Percentiles rank a stretch among this genome's conserved stretches.
Evolutionary conservation across 306 rosid genomes (phyloP).

Genomic region (Vachellia collinsii): DNA sequence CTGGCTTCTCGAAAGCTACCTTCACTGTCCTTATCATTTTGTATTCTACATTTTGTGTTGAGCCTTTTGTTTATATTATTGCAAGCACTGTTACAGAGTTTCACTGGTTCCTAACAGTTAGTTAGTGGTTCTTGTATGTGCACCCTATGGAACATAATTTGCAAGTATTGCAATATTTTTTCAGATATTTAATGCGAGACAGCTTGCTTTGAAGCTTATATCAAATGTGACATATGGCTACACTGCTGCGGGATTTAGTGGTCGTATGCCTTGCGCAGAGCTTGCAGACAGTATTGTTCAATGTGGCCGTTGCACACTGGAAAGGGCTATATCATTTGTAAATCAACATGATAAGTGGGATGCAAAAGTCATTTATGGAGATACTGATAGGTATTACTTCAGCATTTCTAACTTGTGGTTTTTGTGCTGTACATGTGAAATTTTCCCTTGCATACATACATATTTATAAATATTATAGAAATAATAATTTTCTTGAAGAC

Average conservation of each 20-base stretch:
- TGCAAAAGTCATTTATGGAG: conserved; percentile 91
- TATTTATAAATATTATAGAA: not conserved
- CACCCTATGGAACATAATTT: conserved; percentile 28
- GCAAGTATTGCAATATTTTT: conserved; percentile 33
- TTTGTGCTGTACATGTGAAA: not conserved
- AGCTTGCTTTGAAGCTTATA: conserved; percentile 94
- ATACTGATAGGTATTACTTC: conserved; percentile 81
- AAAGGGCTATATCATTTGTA: conserved; percentile 84
- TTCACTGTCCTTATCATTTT: not conserved
- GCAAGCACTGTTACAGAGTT: not conserved
- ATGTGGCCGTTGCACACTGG: conserved; percentile 88
- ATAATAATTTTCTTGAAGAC: not conserved
- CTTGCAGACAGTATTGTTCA: conserved; percentile 98
- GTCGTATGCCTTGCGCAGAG: conserved; percentile 99
- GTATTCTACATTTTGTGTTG: not conserved
- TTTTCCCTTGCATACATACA: not conserved
- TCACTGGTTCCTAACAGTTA: not conserved
- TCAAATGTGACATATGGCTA: conserved; percentile 95
- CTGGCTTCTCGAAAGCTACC: not conserved
- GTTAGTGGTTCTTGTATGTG: conserved; percentile 33
- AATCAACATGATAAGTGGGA: conserved; percentile 87
- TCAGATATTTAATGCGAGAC: conserved; percentile 91
- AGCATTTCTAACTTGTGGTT: conserved; percentile 19
- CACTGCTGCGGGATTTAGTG: conserved; percentile 98
- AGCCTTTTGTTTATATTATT: not conserved